Base-by-base conservation (phyloP, 2,329 filamentous ascomycete species). In the Xylariaceae sp. region DNA sequence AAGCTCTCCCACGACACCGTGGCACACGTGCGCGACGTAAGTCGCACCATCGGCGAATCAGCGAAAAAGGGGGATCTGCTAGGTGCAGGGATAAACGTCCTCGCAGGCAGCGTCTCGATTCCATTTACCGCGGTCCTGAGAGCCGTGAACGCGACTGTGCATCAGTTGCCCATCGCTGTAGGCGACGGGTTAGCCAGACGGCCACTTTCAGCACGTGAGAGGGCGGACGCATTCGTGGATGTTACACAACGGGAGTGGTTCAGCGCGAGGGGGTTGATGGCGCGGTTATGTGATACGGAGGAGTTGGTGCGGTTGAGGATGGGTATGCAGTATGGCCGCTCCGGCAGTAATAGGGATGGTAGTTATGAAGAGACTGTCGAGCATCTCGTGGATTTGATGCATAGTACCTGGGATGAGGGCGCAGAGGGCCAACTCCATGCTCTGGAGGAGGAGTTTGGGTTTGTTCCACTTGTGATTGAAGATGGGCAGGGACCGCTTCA, bases 201-300 rank as follows among this genome's bases (percentile, higher is more conserved):
- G 64, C 77, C 78, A 0, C 72, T 72, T 64, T 77, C 77, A 0
- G 73, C 77, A 0, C 67, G 72, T 1, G 73, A 78, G 61, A 67
- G 78, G 8, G 77, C 76, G 0, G 68, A 70, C 3, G 74, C 74
- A 0, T 80, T 80, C 53, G 66, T 74, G 0, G 67, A 69, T 2
- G 76, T 76, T 0, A 77, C 76, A 0, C 79, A 79, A 54, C 66
- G 67, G 50, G 71, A 79, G 57, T 80, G 77, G 78, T 62, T 81
- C 9, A 61, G 69, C 13, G 63, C 66, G 15, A 68, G 78, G 2
- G 75, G 77, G 0, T 64, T 80, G 1, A 39, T 30, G 11, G 58
- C 52, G 3, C 37, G 4, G 35, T 53, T 62, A 4, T 56, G 57
- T 15, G 45, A 37, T 18, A 64, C 60, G 34, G 18, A 13, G 2